Base-by-base conservation (phyloP, 2,329 filamentous ascomycete genomes). In the Laburnicola sp. region DNA sequence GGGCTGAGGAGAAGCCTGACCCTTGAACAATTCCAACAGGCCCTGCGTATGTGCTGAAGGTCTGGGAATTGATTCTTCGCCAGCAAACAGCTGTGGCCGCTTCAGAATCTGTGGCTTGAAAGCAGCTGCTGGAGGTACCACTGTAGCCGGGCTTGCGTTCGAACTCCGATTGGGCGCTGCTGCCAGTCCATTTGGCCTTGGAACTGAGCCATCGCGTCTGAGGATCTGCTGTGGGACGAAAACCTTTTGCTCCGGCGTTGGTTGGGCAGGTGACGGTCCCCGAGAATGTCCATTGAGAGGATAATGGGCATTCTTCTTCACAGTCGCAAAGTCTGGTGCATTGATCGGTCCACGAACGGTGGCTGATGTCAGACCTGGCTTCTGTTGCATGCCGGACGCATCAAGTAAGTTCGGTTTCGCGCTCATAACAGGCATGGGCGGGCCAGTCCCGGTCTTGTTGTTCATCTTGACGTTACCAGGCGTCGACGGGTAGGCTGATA, bases 401-500 rank as follows among this genome's bases (percentile, higher is more conserved):
- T 61, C 54, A 2, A 66, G 54, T 22, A 65, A 49, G 27, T 51
- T 52, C 5, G 57, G 48, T 21, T 68, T 68, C 2, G 51, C 57
- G 7, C 42, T 25, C 30, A 56, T 56, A 6, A 58, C 49, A 32
- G 61, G 53, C 16, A 54, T 46, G 1, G 60, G 54, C 38, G 64
- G 64, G 11, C 61, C 62, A 10, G 60, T 57, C 21, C 60, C 59
- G 2, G 53, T 37, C 6, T 38, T 34, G 3, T 42, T 16, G 6
- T 30, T 32, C 6, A 37, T 30, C 28, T 28, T 51, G 3, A 42
- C 11, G 36, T 64, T 55, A 4, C 69, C 68, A 10, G 75, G 72
- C 3, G 71, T 74, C 2, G 66, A 69, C n/a, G 75, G 71, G 16
- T 75, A 72, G 16, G 73, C 77, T 32, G 76, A 74, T 16, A 81